Base-by-base conservation (phyloP, 2,329 filamentous ascomycete species). In the Nigrospora sphaerica region DNA sequence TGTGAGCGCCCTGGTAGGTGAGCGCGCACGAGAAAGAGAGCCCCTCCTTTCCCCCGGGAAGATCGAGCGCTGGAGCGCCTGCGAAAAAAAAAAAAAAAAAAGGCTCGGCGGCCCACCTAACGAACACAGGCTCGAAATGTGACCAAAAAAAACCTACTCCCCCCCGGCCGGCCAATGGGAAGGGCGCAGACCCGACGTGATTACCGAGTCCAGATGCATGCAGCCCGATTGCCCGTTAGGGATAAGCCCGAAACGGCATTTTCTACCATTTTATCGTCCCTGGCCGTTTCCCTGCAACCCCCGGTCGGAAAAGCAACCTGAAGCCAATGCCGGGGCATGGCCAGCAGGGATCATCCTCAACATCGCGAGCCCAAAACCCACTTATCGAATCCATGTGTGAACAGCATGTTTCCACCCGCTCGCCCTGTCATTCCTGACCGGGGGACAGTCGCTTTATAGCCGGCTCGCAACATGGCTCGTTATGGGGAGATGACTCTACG, bases 341-440 rank as follows among this genome's bases (percentile, higher is more conserved):
- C 31, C 18, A 35, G 35, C 42, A 44, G 33, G 42, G 42, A 44
- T 44, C 34, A 44, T 33, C 42, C 42, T 37, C 32, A 44, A 28
- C 32, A n/a, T 32, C 32, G 17, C 31, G 42, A 37, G 32, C 32
- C 36, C 42, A 17, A 28, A 44, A 14, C 33, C 42, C 42, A 44
- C 42, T 44, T 37, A 37, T 36, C 42, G 19, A 44, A 37, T 44
- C 42, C 42, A 44, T 44, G 42, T 18, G 42, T 44, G 19, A 44
- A 35, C 32, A 37, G 32, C 32, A 44, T 44, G 42, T 44, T 44
- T 44, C 42, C 42, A 44, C 42, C n/a, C 42, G 33, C 32, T 34
- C 19, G 42, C 42, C 42, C 42, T 44, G 42, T 44, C 42, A 44
- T 32, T 44, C 32, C 35, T 44, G 42, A 44, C 42, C 42, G 42